These are phyloP conservation scores for Papiliotrema flavescens DNA, from an alignment of 1,284 basidiomycete species.

Conservation along the genomic window DNA sequence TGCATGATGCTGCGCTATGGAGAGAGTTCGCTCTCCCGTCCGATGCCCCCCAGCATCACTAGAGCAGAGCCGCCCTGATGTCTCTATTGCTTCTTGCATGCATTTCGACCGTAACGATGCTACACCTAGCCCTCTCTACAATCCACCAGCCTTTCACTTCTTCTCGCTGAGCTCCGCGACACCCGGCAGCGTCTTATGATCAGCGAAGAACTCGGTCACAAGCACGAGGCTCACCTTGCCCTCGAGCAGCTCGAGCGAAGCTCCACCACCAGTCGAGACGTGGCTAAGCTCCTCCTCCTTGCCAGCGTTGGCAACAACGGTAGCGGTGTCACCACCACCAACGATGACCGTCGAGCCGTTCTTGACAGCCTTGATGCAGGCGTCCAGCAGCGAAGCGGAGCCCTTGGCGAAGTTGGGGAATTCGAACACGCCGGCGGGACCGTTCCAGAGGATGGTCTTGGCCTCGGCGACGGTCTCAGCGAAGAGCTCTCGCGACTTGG, in stretches of 20 bases:
- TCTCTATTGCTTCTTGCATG: no score
- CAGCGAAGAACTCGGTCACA: not conserved
- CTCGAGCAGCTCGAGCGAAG: constrained; percentile 90
- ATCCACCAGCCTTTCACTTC: constrained; percentile 25
- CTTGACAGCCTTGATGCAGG: constrained; percentile 79
- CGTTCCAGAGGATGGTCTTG: constrained; percentile 99
- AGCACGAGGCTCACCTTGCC: constrained; percentile 67
- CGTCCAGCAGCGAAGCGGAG: constrained; percentile 79
- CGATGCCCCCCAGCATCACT: no score
- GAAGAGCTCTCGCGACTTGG: constrained; percentile 77
- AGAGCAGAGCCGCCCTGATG: no score
- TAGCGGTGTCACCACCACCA: constrained; percentile 90
- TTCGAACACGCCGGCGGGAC: constrained; percentile 96
- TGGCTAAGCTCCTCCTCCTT: constrained; percentile 89
- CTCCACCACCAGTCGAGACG: constrained; percentile 95
- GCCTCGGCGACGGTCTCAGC: constrained; percentile 74
- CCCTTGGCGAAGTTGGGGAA: constrained; percentile 87
- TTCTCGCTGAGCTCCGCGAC: constrained; percentile 76
- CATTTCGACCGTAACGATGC: no score
- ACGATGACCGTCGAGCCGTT: constrained; percentile 90
- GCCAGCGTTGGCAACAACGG: constrained; percentile 75
- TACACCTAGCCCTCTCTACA: no score
- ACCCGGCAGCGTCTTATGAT: constrained; percentile 67
- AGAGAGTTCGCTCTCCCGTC: no score
- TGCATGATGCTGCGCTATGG: no score